Evolutionary conservation across 306 rosid species (phyloP), one percentile per base, ranked within the genome.

Genomic region (Gleditsia sinensis): DNA sequence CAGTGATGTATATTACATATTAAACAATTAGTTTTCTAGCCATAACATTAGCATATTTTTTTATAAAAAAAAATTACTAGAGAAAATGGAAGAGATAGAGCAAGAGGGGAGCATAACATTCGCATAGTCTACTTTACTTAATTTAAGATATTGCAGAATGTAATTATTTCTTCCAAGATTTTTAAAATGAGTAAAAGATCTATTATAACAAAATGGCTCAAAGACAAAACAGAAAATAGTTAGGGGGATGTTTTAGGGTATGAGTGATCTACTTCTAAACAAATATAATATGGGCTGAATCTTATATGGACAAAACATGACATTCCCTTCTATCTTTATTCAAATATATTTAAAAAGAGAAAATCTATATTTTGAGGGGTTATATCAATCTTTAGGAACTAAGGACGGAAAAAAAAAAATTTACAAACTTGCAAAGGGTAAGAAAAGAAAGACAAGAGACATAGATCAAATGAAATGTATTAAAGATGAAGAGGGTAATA

Each of bases 41-140:
- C 69, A 24, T 34, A 58, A 61, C 36, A 45, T 14, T 7, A 14
- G 40, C 12, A 37, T 0, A 3, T 42, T 42, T 11, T 10, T 12
- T 42, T 0, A 11, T 13, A 42, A 13, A 7, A 37, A 37, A 37
- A 4, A 37, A 27, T 56, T 34, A 34, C 9, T 17, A 61, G 67
- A 61, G 17, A 61, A 17, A 10, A 19, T 16, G 28, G 30, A 10
- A 36, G 40, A 33, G 10, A 39, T 19, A 17, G 6, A 19, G 67
- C 16, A 11, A 17, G 17, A 1, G 45, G 30, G 9, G n/a, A 34
- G 28, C 45, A 16, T 9, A 7, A 59, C n/a, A n/a, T 27, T 16
- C 71, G 68, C 75, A 69, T 9, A 17, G 37, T 67, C 60, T 63
- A 43, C 57, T 61, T 61, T 69, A 14, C 37, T 51, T 16, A 19